These are phyloP conservation scores for Astragalus glycyphyllos DNA, from an alignment of 306 rosid species.

Conservation along the genomic window DNA sequence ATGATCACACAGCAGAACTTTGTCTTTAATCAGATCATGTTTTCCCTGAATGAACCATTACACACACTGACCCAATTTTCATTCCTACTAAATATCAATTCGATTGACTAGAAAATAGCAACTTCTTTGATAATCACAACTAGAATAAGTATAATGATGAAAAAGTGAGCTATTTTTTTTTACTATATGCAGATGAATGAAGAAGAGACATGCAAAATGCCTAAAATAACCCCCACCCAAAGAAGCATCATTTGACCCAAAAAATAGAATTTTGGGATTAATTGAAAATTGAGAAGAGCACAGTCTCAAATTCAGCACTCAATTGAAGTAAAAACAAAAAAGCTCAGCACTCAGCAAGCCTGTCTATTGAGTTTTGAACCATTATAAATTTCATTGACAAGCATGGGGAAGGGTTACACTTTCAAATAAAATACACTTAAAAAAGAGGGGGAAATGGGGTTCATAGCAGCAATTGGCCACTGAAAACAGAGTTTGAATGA, in stretches of 20 bases:
- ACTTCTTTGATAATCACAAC: background rate
- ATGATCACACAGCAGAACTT: conserved; percentile 11
- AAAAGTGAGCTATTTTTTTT: conserved; percentile 22
- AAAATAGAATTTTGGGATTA: conserved; percentile 15
- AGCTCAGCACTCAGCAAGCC: no score
- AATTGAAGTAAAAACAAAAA: no score
- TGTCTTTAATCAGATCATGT: background rate
- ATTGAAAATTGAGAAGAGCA: conserved; percentile 4
- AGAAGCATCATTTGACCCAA: conserved; percentile 15
- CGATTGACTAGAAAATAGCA: background rate
- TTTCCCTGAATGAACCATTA: conserved; percentile 5
- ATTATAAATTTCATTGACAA: no score
- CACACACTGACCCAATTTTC: background rate
- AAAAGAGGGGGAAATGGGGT: no score
- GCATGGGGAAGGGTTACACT: background rate
- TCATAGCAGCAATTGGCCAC: no score
- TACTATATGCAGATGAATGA: background rate
- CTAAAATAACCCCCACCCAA: background rate
- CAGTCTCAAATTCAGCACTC: background rate
- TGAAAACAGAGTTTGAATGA: background rate
- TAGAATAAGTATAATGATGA: background rate
- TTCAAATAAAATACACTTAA: background rate
- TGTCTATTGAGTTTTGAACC: no score
- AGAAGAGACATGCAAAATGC: conserved; percentile 2
- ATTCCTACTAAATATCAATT: conserved; percentile 18